These are phyloP conservation scores for Selaginella moellendorffii DNA, from an alignment of 75 land plant species.

Conservation along the genomic window DNA sequence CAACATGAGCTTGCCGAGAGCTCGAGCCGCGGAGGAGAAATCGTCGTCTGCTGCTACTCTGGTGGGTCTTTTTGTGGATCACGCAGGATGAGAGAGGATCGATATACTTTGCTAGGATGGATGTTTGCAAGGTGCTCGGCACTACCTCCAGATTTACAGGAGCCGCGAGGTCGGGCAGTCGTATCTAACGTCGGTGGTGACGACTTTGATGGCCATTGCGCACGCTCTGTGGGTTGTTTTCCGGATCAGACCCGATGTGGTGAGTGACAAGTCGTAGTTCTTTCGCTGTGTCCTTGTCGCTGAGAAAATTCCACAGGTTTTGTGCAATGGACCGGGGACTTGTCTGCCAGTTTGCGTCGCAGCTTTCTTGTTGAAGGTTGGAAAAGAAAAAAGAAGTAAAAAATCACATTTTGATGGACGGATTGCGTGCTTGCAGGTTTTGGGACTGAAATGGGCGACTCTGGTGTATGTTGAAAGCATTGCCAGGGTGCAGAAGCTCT, in stretches of 20 bases:
- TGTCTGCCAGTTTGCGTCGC: slow-evolving; percentile 75
- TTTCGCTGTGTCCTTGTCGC: background rate
- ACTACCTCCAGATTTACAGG: slow-evolving; percentile 59
- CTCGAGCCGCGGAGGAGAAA: slow-evolving; percentile 40
- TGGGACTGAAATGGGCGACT: slow-evolving; percentile 66
- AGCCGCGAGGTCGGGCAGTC: slow-evolving; percentile 96
- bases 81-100: background rate
- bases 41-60: slow-evolving; percentile 12
- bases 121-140: slow-evolving; percentile 13
- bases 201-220: slow-evolving; percentile 55
- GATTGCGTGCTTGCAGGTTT: slow-evolving; percentile 29
- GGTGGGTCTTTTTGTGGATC: background rate
- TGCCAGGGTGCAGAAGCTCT: slow-evolving; percentile 76
- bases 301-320: slow-evolving; percentile 30
- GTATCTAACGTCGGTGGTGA: slow-evolving; percentile 69
- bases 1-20: slow-evolving; percentile 76
- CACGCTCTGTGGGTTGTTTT: slow-evolving; percentile 66
- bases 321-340: slow-evolving; percentile 97
- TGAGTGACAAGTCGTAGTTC: too few relatives aligned
- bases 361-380: slow-evolving; percentile 81
- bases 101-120: background rate
- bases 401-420: background rate
- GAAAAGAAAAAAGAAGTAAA: too few relatives aligned
- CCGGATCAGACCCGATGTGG: slow-evolving; percentile 67
- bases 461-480: slow-evolving; percentile 91